phyloP scores from a whole-genome alignment of 805 yeast genomes.

The Debaryomyces maramus region DNA sequence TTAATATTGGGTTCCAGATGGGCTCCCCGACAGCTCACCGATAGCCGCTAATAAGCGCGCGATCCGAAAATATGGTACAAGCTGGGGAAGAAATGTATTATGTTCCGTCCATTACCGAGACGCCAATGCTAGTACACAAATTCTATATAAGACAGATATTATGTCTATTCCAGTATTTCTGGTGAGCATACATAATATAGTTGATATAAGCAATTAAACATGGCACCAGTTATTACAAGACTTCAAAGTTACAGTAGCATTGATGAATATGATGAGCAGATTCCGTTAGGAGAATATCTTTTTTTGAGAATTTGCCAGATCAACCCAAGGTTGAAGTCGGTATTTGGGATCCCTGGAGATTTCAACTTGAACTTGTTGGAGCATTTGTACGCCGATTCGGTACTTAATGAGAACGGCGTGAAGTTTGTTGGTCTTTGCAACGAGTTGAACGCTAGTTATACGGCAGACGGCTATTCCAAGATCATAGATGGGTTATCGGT shows the following conservation, averaged over 20 bases:
- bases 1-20: too few species aligned
- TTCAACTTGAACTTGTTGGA: conserved; percentile 69
- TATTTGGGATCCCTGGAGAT: conserved; percentile 82
- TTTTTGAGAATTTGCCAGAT: conserved; percentile 56
- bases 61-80: too few species aligned
- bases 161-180: too few species aligned
- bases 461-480: conserved; percentile 86
- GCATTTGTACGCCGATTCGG: conserved; percentile 51
- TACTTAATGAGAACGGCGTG: conserved; percentile 30
- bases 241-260: background rate
- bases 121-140: too few species aligned
- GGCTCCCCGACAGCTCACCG: too few species aligned
- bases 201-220: too few species aligned
- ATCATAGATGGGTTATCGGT: conserved; percentile 61
- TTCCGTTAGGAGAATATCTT: conserved; percentile 65
- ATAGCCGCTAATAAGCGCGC: too few species aligned
- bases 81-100: too few species aligned
- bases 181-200: too few species aligned
- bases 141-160: too few species aligned
- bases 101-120: too few species aligned
- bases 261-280: conserved; percentile 10
- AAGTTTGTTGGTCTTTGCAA: conserved; percentile 86
- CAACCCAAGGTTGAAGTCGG: conserved; percentile 49
- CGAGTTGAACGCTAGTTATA: conserved; percentile 86
- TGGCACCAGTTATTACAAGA: conserved; percentile 6